Evolutionary conservation across 495 filamentous ascomycete genomes (phyloP).

Genomic region (Achaetomiella virescens): DNA sequence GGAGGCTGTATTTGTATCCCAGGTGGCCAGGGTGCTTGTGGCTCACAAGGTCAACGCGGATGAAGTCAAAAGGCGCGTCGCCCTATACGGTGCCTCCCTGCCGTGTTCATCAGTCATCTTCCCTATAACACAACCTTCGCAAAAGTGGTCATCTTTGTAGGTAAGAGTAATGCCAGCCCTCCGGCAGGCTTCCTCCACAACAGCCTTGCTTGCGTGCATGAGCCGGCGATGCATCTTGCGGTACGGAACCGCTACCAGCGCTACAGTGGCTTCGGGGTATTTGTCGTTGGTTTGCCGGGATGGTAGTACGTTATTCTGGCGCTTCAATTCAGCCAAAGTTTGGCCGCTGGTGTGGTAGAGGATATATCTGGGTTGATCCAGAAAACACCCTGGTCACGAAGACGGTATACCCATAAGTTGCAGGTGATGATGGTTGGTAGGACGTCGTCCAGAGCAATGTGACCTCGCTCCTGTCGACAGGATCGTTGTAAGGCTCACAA

Average conservation of each 20-base stretch:
- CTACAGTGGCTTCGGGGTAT: too few species aligned
- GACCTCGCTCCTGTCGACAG: background rate
- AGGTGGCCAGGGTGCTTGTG: background rate
- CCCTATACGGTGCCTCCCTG: background rate
- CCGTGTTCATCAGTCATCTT: background rate
- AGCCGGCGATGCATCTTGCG: background rate
- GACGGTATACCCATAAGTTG: background rate
- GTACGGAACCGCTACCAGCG: background rate
- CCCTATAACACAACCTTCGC: background rate
- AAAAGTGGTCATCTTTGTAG: background rate
- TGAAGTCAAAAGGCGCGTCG: background rate
- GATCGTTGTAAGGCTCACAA: background rate
- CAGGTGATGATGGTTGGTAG: background rate
- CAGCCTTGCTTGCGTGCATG: background rate
- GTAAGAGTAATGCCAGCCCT: background rate
- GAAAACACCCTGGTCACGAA: background rate
- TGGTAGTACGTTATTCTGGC: background rate
- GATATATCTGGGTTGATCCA: background rate
- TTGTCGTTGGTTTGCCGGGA: background rate
- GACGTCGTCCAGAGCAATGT: background rate
- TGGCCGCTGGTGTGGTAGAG: background rate
- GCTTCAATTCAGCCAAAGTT: background rate
- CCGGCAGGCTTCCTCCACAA: background rate
- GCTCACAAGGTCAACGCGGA: background rate
- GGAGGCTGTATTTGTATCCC: background rate